Conservation (phyloP, 2,329 filamentous ascomycete species). For the Thermochaetoides dissita region DNA sequence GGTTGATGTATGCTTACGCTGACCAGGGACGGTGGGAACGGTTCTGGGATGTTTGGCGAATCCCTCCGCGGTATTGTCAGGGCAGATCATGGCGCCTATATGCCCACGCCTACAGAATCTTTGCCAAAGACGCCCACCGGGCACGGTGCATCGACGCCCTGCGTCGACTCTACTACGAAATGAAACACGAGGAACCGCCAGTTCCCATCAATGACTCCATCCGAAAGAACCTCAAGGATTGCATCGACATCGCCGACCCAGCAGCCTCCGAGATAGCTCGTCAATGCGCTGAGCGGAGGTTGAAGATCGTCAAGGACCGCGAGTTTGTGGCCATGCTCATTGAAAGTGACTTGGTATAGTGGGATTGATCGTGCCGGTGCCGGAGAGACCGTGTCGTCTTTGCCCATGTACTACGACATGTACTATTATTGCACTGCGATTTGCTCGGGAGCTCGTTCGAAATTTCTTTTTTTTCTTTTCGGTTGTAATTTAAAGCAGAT, state of each 20-base stretch:
- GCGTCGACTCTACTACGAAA: constrained; percentile 43
- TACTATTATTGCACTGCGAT: too few relatives aligned
- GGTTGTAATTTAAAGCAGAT: too few relatives aligned
- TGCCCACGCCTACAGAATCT: constrained; percentile 33
- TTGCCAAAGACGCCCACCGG: constrained; percentile 31
- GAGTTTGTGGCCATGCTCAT: constrained; percentile 19
- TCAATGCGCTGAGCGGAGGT: background rate
- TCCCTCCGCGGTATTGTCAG: constrained; percentile 34
- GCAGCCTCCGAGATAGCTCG: constrained; percentile 25
- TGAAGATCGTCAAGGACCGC: constrained; percentile 5
- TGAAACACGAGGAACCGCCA: constrained; percentile 39
- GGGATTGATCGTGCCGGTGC: too few relatives aligned
- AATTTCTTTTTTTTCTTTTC: too few relatives aligned
- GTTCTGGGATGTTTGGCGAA: constrained; percentile 49
- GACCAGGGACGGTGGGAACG: constrained; percentile 34
- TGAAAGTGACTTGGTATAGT: background rate
- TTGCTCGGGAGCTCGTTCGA: too few relatives aligned
- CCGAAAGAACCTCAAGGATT: constrained; percentile 34
- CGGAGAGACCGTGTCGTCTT: too few relatives aligned
- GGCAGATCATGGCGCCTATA: constrained; percentile 42
- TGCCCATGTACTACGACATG: too few relatives aligned
- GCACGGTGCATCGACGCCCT: constrained; percentile 32
- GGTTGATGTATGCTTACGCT: constrained; percentile 30
- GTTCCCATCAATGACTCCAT: constrained; percentile 32
- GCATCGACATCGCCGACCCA: constrained; percentile 42